Base-by-base conservation (phyloP, 2,329 filamentous ascomycete species). In the Ceratocystis lukuohia region DNA sequence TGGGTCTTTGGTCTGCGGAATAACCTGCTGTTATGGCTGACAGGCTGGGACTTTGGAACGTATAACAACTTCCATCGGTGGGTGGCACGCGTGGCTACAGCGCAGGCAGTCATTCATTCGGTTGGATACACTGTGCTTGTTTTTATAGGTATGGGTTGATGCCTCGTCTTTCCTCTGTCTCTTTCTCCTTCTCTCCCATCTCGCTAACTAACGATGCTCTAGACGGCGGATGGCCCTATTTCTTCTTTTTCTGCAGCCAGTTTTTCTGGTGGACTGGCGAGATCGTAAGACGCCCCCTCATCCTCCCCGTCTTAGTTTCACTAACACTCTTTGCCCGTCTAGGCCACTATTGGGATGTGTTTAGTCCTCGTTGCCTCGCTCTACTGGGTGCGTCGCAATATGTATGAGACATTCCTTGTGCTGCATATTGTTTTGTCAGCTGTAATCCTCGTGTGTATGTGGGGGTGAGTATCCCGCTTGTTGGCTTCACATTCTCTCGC, bases 1-100 rank as follows among this genome's bases (percentile, higher is more conserved):
- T 88, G 85, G 84, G 73, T 88, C 0, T 88, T 89, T 69, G 83
- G 82, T 0, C 82, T 83, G 71, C 78, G 87, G 8, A 89, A 89
- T 69, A 88, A 89, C 64, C 71, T 85, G 0, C 77, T 88, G 17
- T 76, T 88, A 65, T 87, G 83, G 83, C 72, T 84, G 0, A 88
- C 87, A 0, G 86, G 86, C 0, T 89, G 86, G 85, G 84, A 82
- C 10, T 88, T 86, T 72, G 79, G 80, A 1, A 84, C 83, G 0
- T 88, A 84, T 71, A 88, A 84, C 69, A 79, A 83, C 50, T 88
- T 88, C 64, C 87, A 89, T 72, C 82, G 86, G 0, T 85, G 84
- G 78, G 77, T 86, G 2, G 86, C 87, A 0, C 78, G 86, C 20
- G 77, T 87, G 1, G 79, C 84, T 5, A 85, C 85, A 0, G 66